Conservation (phyloP, 2,329 filamentous ascomycete species). For the Xylariaceae sp. region DNA sequence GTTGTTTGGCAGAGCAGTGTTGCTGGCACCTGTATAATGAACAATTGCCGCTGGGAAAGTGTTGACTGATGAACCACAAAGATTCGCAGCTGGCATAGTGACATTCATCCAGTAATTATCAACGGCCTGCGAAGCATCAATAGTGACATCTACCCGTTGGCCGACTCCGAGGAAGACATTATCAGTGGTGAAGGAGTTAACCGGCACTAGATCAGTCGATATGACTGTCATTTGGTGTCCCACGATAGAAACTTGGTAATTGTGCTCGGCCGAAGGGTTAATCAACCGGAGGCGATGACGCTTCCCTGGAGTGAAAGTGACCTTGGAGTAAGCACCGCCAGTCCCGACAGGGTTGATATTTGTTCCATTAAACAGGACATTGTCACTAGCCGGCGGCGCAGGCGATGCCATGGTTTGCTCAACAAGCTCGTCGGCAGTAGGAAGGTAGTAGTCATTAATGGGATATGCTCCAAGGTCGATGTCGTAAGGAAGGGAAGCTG, state of each 20-base stretch:
- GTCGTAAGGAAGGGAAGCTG: conserved; percentile 42
- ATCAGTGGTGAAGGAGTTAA: conserved; percentile 48
- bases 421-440: conserved; percentile 29
- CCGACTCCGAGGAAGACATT: conserved; percentile 50
- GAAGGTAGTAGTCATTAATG: conserved; percentile 53
- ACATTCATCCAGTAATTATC: conserved; percentile 33
- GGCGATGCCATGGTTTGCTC: conserved; percentile 14
- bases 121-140: conserved; percentile 37
- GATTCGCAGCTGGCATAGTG: conserved; percentile 15
- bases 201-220: conserved; percentile 51
- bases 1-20: conserved; percentile 15
- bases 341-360: conserved; percentile 30
- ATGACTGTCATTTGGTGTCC: conserved; percentile 53
- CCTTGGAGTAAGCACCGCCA: conserved; percentile 31
- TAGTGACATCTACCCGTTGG: conserved; percentile 45
- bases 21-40: conserved; percentile 15
- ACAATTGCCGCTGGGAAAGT: conserved; percentile 22
- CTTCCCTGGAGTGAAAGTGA: conserved; percentile 39
- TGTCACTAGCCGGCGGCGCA: conserved; percentile 30
- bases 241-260: conserved; percentile 50
- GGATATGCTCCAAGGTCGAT: conserved; percentile 50
- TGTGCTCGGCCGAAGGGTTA: conserved; percentile 49
- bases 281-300: conserved; percentile 48
- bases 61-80: conserved; percentile 19
- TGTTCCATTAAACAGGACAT: conserved; percentile 45